Percentiles rank a stretch among this genome's conserved stretches.
phyloP scores from a whole-genome alignment of 495 filamentous ascomycete species.

The Hypoxylon cercidicola region DNA sequence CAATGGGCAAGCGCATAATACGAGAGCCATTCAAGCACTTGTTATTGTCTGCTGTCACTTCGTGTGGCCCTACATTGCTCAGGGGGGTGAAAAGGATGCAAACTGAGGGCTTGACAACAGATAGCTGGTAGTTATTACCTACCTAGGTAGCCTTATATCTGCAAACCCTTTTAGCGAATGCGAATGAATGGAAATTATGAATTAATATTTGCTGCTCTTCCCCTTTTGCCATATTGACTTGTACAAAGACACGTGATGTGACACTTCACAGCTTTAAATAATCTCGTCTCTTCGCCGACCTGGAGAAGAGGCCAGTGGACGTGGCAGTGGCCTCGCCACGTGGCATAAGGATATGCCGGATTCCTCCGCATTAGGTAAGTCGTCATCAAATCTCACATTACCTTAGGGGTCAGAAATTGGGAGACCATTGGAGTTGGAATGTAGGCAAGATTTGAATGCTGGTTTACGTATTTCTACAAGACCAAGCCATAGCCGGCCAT shows the following conservation, averaged over 20 bases:
- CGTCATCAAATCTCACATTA: neutral
- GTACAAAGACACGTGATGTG: slow-evolving; percentile 28
- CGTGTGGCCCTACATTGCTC: slow-evolving; percentile 6
- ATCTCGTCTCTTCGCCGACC: no score
- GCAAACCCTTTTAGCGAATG: neutral
- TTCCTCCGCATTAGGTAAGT: slow-evolving; percentile 9
- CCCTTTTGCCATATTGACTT: neutral
- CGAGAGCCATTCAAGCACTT: neutral
- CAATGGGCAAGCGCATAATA: neutral
- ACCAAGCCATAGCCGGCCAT: no score
- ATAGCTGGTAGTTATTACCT: neutral
- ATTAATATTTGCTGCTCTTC: neutral
- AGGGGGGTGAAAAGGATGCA: neutral
- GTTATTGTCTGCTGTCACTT: neutral
- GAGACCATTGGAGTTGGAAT: no score
- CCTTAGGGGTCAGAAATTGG: no score
- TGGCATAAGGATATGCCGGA: slow-evolving; percentile 14
- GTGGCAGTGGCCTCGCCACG: slow-evolving; percentile 34
- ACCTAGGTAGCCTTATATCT: slow-evolving; percentile 7
- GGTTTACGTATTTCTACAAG: no score
- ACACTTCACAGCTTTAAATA: neutral
- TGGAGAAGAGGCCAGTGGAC: slow-evolving; percentile 5
- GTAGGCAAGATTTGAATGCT: no score
- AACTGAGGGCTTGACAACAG: neutral
- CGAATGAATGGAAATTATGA: slow-evolving; percentile 26